These are phyloP conservation scores for Silene latifolia DNA, from an alignment of 148 eudicot species.

Conservation along the genomic window DNA sequence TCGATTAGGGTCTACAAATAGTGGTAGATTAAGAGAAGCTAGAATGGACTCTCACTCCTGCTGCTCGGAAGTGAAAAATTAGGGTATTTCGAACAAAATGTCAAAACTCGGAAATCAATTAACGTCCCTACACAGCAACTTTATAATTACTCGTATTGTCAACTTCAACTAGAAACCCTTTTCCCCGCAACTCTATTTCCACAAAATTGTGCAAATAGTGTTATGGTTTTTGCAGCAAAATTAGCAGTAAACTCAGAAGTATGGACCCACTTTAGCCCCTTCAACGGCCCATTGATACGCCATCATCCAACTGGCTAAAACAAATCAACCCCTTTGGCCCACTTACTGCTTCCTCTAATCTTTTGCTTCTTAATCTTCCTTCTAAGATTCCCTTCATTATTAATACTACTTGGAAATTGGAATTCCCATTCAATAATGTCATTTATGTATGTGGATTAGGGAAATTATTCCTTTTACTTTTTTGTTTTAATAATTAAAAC, in stretches of 20 bases:
- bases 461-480: too few relatives aligned
- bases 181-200: slow-evolving; percentile 19
- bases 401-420: too few relatives aligned
- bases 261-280: slow-evolving; percentile 1
- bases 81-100: too few relatives aligned
- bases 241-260: background rate
- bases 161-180: slow-evolving; percentile 16
- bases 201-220: background rate
- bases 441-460: too few relatives aligned
- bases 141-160: slow-evolving; percentile 17
- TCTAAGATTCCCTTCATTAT: background rate
- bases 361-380: background rate
- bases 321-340: slow-evolving; percentile 9
- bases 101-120: background rate
- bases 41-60: too few relatives aligned
- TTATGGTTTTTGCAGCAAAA: slow-evolving; percentile 12
- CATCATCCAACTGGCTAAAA: slow-evolving; percentile 4
- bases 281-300: slow-evolving; percentile 9
- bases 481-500: too few relatives aligned
- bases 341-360: background rate
- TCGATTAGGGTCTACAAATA: too few relatives aligned
- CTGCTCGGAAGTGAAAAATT: too few relatives aligned
- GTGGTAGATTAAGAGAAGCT: too few relatives aligned
- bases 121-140: slow-evolving; percentile 3
- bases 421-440: background rate